Evolutionary conservation across 257 asterid genomes (phyloP).

Genomic region (Plantago elongata): DNA sequence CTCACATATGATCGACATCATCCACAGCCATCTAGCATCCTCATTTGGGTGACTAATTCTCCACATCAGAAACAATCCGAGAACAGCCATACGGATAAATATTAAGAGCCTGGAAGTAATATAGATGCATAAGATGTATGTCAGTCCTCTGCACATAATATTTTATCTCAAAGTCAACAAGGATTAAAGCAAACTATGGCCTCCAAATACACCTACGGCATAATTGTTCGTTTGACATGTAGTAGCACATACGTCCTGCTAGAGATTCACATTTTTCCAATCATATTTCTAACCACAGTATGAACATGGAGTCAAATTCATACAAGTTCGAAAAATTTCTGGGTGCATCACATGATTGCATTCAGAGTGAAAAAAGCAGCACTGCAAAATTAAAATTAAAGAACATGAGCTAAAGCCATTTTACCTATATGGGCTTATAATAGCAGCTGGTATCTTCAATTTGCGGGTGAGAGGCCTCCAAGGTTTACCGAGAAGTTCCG

Average conservation of each 20-base stretch:
- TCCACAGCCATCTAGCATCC: conserved; percentile 90
- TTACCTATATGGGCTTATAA: conserved; percentile 80
- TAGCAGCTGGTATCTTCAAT: conserved; percentile 75
- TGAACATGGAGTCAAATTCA: background rate
- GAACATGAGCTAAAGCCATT: conserved; percentile 3
- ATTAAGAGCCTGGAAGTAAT: conserved; percentile 55
- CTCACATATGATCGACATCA: conserved; percentile 77
- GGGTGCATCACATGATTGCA: background rate
- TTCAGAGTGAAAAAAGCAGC: conserved; percentile 3
- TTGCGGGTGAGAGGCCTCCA: conserved; percentile 90
- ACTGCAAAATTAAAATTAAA: conserved; percentile 9
- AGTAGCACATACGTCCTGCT: no score
- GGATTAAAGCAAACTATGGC: no score
- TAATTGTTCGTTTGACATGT: no score
- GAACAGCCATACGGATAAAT: conserved; percentile 62
- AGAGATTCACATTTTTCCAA: no score
- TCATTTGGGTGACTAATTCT: conserved; percentile 64
- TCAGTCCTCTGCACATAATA: conserved; percentile 5
- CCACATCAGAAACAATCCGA: conserved; percentile 68
- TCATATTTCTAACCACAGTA: background rate
- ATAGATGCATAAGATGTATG: background rate
- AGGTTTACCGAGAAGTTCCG: conserved; percentile 65
- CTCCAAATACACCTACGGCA: no score
- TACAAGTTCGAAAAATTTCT: background rate
- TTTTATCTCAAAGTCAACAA: background rate